Evolutionary conservation across 2,329 filamentous ascomycete genomes (phyloP).

Genomic region (Sporothrix euskadiensis): DNA sequence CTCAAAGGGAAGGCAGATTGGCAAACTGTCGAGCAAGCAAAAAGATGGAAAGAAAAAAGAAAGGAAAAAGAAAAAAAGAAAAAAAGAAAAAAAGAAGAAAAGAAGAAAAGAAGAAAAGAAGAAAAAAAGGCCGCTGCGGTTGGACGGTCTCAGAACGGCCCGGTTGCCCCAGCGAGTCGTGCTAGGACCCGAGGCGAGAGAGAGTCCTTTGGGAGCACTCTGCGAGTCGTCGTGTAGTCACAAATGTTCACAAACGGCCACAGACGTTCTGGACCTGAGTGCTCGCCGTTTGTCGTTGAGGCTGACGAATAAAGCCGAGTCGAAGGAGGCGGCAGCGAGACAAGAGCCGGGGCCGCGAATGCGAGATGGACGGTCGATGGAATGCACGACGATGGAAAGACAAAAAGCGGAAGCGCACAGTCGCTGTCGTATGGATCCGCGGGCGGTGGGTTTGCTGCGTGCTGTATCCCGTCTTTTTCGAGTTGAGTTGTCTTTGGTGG

Average conservation of each 20-base stretch:
- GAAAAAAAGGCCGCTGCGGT: constrained; percentile 10
- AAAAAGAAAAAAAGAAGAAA: constrained; percentile 5
- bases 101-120: neutral
- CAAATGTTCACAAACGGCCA: neutral
- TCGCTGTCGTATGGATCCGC: neutral
- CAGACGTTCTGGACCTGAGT: neutral
- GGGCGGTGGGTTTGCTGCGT: neutral
- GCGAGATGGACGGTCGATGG: neutral
- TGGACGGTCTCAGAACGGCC: constrained; percentile 19
- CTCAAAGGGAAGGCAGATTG: neutral
- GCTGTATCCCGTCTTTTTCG: constrained; percentile 13
- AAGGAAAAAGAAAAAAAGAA: neutral
- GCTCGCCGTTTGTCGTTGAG: neutral
- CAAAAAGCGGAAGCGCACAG: neutral
- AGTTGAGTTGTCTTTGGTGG: neutral
- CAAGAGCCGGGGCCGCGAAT: neutral
- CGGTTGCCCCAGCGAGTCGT: constrained; percentile 10
- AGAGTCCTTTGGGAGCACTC: neutral
- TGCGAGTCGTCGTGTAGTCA: neutral
- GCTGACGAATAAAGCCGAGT: neutral
- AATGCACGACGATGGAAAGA: constrained; percentile 16
- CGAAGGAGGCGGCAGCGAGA: neutral
- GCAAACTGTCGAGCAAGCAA: neutral
- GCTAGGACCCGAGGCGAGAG: neutral
- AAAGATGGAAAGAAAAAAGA: neutral